These are phyloP conservation scores for Rugonectria rugulosa DNA, from an alignment of 2,329 filamentous ascomycete species.

Conservation along the genomic window DNA sequence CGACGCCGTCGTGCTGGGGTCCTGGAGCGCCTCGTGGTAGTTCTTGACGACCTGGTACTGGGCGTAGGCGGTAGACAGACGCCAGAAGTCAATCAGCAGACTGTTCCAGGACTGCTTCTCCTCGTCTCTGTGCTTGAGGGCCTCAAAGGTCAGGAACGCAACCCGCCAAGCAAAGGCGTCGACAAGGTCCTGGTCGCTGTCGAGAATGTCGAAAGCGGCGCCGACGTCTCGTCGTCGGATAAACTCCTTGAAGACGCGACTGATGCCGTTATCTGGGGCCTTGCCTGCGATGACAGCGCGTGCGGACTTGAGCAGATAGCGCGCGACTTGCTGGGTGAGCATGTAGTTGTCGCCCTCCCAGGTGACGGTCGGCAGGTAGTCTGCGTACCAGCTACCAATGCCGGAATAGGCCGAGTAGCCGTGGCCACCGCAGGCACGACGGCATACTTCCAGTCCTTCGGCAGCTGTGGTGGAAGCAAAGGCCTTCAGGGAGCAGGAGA, in stretches of 20 bases:
- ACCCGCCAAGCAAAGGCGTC: constrained; percentile 79
- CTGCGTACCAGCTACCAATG: constrained; percentile 78
- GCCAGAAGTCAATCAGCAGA: constrained; percentile 80
- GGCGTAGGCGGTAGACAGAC: constrained; percentile 76
- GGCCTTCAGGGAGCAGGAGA: constrained; percentile 79
- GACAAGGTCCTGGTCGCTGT: constrained; percentile 73
- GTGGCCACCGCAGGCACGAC: constrained; percentile 79
- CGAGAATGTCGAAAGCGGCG: constrained; percentile 78
- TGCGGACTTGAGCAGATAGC: constrained; percentile 79
- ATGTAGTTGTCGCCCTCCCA: constrained; percentile 87
- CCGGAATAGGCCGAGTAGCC: constrained; percentile 79
- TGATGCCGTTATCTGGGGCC: constrained; percentile 44
- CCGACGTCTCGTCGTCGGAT: constrained; percentile 72
- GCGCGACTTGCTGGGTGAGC: constrained; percentile 80
- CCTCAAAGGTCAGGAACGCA: constrained; percentile 77
- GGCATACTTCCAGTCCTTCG: constrained; percentile 77
- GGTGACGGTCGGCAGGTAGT: constrained; percentile 74
- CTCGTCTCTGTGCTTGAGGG: constrained; percentile 75
- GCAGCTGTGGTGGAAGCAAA: constrained; percentile 75
- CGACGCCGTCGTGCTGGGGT: constrained; percentile 56
- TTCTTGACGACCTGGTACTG: constrained; percentile 83
- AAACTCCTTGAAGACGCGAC: constrained; percentile 70
- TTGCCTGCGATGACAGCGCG: constrained; percentile 73
- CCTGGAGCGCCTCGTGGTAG: constrained; percentile 60
- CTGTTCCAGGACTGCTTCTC: constrained; percentile 82